Evolutionary conservation across 2,329 filamentous ascomycete species (phyloP).

Genomic region (Gaeumannomyces sp.): DNA sequence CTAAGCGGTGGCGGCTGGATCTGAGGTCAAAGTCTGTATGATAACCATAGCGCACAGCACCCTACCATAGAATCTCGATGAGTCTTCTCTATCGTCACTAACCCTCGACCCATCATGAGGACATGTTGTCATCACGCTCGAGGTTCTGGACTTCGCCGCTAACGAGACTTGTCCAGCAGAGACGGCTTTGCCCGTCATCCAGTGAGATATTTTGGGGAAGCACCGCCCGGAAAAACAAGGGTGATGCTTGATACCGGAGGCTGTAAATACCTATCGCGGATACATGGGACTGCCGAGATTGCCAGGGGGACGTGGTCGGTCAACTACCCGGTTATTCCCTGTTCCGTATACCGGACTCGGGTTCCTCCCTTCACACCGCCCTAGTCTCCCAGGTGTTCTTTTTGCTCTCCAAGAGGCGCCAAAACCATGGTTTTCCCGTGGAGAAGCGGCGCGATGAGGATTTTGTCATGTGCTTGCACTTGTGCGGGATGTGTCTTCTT

Average conservation of each 20-base stretch:
- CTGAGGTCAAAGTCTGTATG: too few relatives aligned
- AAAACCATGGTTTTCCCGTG: background rate
- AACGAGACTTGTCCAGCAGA: background rate
- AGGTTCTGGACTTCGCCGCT: too few relatives aligned
- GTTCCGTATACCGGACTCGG: background rate
- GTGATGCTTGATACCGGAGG: background rate
- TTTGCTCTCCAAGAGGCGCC: background rate
- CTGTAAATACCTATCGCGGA: background rate
- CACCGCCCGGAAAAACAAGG: background rate
- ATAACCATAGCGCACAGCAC: too few relatives aligned
- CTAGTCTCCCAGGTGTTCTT: background rate
- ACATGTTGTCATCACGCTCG: too few relatives aligned
- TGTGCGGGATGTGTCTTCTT: background rate
- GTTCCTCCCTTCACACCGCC: background rate
- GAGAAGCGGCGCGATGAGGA: background rate
- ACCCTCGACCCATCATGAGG: too few relatives aligned
- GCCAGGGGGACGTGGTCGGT: background rate
- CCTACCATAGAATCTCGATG: too few relatives aligned
- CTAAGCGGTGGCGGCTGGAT: too few relatives aligned
- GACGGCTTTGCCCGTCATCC: background rate
- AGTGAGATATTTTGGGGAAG: background rate
- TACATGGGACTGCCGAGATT: background rate
- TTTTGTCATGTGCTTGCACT: background rate
- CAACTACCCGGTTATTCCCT: background rate
- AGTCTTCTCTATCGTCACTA: background rate